phyloP scores from a whole-genome alignment of 495 filamentous ascomycete genomes.

The Cryomyces antarcticus region DNA sequence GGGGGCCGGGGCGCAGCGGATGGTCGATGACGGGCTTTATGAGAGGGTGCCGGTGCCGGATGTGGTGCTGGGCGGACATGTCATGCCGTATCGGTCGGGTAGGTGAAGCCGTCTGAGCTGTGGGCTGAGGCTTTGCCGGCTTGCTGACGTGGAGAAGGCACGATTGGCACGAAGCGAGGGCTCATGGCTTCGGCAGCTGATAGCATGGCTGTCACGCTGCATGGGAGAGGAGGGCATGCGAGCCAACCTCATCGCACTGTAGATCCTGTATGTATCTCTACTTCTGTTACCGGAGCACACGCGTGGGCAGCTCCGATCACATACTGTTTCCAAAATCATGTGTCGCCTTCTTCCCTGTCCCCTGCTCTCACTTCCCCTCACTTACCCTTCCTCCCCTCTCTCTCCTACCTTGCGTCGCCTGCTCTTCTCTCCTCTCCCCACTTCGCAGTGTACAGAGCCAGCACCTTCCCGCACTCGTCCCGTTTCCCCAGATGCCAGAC shows the following conservation, averaged over 20 bases:
- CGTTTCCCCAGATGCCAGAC: no score
- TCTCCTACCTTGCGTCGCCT: no score
- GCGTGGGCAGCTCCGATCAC: no score
- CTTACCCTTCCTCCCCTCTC: no score
- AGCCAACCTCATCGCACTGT: constrained; percentile 29
- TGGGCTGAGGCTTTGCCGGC: no score
- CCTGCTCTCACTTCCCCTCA: no score
- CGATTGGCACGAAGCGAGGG: constrained; percentile 12
- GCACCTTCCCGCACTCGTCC: no score
- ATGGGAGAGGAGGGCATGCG: constrained; percentile 33
- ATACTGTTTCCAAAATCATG: no score
- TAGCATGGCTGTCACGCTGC: constrained; percentile 11
- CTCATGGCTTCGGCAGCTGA: constrained; percentile 13
- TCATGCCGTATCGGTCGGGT: constrained; percentile 18
- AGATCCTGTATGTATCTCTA: constrained; percentile 23
- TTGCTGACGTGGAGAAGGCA: constrained; percentile 1
- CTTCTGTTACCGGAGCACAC: no score
- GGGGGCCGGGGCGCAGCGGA: constrained; percentile 32
- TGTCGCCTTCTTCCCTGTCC: no score
- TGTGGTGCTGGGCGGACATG: constrained; percentile 36
- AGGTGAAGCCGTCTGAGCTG: not conserved
- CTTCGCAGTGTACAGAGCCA: no score
- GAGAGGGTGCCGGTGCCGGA: constrained; percentile 29
- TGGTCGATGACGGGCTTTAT: constrained; percentile 43
- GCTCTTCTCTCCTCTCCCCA: no score